A percentile compares a stretch with the other conserved stretches of the same genome.
These are phyloP conservation scores for Penicillium fimorum DNA, from an alignment of 495 filamentous ascomycete species.

Conservation along the genomic window DNA sequence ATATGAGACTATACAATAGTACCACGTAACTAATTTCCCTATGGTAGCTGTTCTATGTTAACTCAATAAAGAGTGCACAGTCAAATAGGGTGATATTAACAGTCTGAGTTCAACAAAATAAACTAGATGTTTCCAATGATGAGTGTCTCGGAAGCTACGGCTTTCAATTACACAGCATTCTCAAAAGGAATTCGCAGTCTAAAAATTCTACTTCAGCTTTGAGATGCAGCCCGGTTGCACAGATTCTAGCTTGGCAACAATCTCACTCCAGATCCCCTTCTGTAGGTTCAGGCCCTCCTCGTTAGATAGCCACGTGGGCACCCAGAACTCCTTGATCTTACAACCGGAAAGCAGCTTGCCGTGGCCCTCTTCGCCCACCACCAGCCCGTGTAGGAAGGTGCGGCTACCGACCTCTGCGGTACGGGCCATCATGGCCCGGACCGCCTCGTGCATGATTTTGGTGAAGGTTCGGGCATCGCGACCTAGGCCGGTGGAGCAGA, in stretches of 20 bases:
- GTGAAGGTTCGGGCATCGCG: constrained; percentile 24
- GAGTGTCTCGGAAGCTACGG: too few species aligned
- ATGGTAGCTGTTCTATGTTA: too few species aligned
- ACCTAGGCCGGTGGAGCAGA: constrained; percentile 39
- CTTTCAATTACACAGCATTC: too few species aligned
- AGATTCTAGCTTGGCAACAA: constrained; percentile 22
- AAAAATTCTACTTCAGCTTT: not conserved
- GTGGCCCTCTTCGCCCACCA: constrained; percentile 25
- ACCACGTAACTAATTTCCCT: too few species aligned
- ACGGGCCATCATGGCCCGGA: constrained; percentile 16
- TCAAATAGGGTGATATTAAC: too few species aligned
- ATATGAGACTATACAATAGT: too few species aligned
- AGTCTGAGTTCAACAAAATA: too few species aligned
- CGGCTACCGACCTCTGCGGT: constrained; percentile 32
- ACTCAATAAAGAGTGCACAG: too few species aligned
- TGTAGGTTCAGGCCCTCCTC: constrained; percentile 38
- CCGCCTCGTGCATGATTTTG: constrained; percentile 15
- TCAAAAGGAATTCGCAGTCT: too few species aligned
- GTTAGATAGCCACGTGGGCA: constrained; percentile 27
- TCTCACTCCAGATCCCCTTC: constrained; percentile 37
- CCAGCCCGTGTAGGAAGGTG: constrained; percentile 24
- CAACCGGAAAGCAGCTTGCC: constrained; percentile 24
- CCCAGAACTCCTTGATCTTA: constrained; percentile 26
- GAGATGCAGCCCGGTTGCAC: constrained; percentile 20
- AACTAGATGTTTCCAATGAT: too few species aligned